Conservation (phyloP, 192 early-diverging fungal species). For the Chytriomyces sp. region DNA sequence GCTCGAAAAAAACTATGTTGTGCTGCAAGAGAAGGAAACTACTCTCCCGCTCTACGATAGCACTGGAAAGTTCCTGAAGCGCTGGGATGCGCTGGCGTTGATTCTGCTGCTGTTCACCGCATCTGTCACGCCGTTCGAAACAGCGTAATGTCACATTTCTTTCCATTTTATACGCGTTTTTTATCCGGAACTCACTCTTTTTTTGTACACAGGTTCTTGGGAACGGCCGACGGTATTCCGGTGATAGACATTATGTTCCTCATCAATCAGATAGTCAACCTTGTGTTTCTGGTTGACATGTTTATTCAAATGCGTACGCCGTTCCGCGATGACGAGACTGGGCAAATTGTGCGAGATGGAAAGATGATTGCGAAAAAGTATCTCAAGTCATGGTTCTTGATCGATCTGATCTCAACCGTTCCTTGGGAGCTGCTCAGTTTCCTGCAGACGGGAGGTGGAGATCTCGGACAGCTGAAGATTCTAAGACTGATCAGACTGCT, state of each 20-base stretch:
- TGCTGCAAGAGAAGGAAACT: slow-evolving; percentile 33
- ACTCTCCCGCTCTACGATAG: slow-evolving; percentile 45
- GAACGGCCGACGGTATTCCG: not conserved
- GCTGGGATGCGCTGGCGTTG: slow-evolving; percentile 57
- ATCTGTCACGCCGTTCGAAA: slow-evolving; percentile 57
- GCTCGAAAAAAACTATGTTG: slow-evolving; percentile 39
- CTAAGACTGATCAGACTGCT: slow-evolving; percentile 52
- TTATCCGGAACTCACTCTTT: not conserved
- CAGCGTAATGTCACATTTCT: slow-evolving; percentile 46
- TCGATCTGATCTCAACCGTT: slow-evolving; percentile 54
- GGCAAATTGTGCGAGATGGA: slow-evolving; percentile 45
- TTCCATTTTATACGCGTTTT: not conserved
- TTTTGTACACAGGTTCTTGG: not conserved
- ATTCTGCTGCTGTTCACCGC: slow-evolving; percentile 58
- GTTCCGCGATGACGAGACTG: slow-evolving; percentile 52
- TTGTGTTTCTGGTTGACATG: slow-evolving; percentile 58
- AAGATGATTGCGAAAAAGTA: slow-evolving; percentile 42
- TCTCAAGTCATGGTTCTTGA: slow-evolving; percentile 47
- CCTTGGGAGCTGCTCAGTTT: slow-evolving; percentile 52
- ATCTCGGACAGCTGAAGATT: slow-evolving; percentile 42
- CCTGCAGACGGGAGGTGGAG: not conserved
- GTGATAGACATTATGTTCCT: slow-evolving; percentile 55
- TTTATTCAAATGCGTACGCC: slow-evolving; percentile 57
- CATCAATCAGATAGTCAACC: slow-evolving; percentile 54
- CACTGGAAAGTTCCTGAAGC: slow-evolving; percentile 45